Percentiles rank a stretch among this genome's conserved stretches.
Evolutionary conservation across 129 eudicot genomes (phyloP).

Genomic region (Flaveria robusta): DNA sequence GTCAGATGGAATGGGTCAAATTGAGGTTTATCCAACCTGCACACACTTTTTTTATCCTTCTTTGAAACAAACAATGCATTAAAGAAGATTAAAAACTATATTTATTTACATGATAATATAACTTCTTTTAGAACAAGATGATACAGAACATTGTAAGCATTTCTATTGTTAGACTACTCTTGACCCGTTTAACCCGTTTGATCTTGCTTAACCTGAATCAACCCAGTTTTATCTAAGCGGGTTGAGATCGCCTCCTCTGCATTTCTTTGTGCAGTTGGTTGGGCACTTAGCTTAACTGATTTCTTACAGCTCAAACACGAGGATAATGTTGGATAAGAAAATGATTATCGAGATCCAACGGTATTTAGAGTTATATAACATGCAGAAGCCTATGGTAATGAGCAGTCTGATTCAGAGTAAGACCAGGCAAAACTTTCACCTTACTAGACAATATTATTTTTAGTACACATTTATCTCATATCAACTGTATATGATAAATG

Average conservation of each 20-base stretch:
- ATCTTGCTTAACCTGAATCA: not conserved
- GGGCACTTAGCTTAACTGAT: slow-evolving; percentile 83
- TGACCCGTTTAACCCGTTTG: not conserved
- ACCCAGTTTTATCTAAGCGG: not conserved
- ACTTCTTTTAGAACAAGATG: not conserved
- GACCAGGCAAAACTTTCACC: not conserved
- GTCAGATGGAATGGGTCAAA: not conserved
- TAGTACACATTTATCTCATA: too few species aligned
- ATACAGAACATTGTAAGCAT: not conserved
- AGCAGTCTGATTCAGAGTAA: slow-evolving; percentile 64
- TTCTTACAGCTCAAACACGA: too few species aligned
- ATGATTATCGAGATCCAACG: slow-evolving; percentile 55
- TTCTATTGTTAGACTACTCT: not conserved
- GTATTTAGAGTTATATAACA: slow-evolving; percentile 8
- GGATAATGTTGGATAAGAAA: slow-evolving; percentile 49
- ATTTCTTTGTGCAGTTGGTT: slow-evolving; percentile 43
- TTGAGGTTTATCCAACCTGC: not conserved
- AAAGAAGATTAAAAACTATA: not conserved
- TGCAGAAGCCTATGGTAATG: slow-evolving; percentile 50
- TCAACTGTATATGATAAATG: too few species aligned
- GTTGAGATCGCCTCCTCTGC: not conserved
- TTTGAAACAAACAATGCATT: not conserved
- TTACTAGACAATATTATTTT: too few species aligned
- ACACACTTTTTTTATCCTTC: not conserved
- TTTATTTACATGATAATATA: not conserved